Conservation (phyloP, 2,329 filamentous ascomycete genomes). For the Tolypocladium inflatum region DNA sequence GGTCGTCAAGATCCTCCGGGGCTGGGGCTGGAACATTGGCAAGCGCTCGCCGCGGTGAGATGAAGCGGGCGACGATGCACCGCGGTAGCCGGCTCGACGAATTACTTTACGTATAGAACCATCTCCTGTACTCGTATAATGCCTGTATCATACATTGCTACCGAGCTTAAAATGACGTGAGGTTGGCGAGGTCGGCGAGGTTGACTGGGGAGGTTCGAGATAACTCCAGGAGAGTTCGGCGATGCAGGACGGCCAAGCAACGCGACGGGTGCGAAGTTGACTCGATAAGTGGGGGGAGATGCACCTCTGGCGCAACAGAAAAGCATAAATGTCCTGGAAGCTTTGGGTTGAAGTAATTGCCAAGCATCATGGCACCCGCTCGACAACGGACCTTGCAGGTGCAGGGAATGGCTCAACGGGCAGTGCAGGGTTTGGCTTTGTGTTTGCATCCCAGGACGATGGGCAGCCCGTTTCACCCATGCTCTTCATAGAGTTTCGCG, state of each 20-base stretch:
- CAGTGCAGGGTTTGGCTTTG: background rate
- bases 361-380: background rate
- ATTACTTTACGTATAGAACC: background rate
- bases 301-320: background rate
- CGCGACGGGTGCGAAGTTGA: background rate
- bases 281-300: background rate
- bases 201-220: background rate
- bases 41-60: constrained; percentile 40
- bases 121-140: background rate
- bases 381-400: background rate
- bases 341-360: background rate
- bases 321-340: background rate
- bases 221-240: background rate
- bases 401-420: background rate
- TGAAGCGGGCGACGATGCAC: background rate
- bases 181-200: background rate
- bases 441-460: background rate
- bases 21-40: constrained; percentile 93
- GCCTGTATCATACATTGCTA: too few species aligned
- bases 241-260: background rate
- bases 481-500: background rate
- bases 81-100: background rate
- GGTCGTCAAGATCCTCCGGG: constrained; percentile 78
- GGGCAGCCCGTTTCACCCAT: background rate
- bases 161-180: background rate